Base-by-base conservation (phyloP, 352 stramenopile genomes). In the Heterotrichella gracilis region DNA sequence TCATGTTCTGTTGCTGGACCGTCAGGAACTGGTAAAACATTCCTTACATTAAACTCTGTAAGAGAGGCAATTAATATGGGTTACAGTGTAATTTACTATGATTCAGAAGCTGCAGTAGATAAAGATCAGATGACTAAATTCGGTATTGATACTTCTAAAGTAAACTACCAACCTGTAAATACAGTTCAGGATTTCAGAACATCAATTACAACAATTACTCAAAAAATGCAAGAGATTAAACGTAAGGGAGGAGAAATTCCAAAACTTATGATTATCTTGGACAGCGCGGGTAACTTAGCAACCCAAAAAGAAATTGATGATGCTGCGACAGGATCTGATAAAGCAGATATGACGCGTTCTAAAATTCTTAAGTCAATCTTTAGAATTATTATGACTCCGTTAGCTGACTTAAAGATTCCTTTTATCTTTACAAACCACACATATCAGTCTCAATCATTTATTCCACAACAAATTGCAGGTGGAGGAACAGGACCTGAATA, bases 241-340 rank as follows among this genome's bases (percentile, higher is more conserved):
- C n/a, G n/a, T n/a, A n/a, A n/a, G n/a, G 41, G 41, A 24, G 21
- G 23, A 24, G 41, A 66, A 66, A n/a, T 66, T 24, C 41, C 41
- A 24, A 66, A 66, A 66, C 23, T 66, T 24, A 66, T 66, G 41
- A 66, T 66, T 66, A 22, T 66, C 41, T 66, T 66, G 23, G 41
- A 66, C 23, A 24, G n/a, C 3, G 23, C 23, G 21, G 41, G 41
- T 66, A 66, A 66, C 41, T 66, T 66, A 22, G 41, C 41, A 4
- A 24, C 41, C 23, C 21, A 4, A 1, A 66, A 66, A 66, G 41
- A 66, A 66, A 22, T 66, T 66, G 4, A 66, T 9, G 41, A 66
- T 66, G 41, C 41, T 24, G n/a, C 23, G 3, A 22, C 21, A 4
- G 41, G 41, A 3, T 24, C 21, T 24, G 4, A n/a, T 9, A 22